Evolutionary conservation across 192 early-diverging fungal genomes (phyloP).

Genomic region (Backusella tuberculispora): DNA sequence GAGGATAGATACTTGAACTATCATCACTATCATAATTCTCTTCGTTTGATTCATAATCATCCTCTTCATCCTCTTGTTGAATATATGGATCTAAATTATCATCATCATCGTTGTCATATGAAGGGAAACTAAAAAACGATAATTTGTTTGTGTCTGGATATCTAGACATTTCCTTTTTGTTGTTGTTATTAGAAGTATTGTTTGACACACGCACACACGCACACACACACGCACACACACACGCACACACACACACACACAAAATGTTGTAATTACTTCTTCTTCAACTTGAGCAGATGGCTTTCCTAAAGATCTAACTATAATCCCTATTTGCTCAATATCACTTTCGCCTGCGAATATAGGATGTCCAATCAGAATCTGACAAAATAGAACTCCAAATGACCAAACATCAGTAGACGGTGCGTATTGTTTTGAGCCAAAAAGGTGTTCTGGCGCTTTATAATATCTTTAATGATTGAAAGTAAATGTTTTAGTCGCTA

Average conservation of each 20-base stretch:
- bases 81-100: not conserved
- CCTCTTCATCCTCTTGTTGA: not conserved
- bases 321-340: slow-evolving; percentile 24
- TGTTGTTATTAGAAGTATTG: not conserved
- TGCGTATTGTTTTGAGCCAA: slow-evolving; percentile 13
- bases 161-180: slow-evolving; percentile 18
- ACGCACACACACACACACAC: not conserved
- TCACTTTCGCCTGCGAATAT: slow-evolving; percentile 26
- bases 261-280: slow-evolving; percentile 1
- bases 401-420: slow-evolving; percentile 27
- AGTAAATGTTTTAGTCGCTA: not conserved
- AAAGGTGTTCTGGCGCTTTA: slow-evolving; percentile 28
- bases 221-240: not conserved
- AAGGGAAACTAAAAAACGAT: slow-evolving; percentile 5
- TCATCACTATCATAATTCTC: not conserved
- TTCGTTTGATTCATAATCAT: not conserved
- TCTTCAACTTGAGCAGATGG: slow-evolving; percentile 9
- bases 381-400: slow-evolving; percentile 11
- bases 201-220: not conserved
- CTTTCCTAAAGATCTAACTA: slow-evolving; percentile 9
- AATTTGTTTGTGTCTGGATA: slow-evolving; percentile 25
- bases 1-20: not conserved
- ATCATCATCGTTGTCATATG: not conserved
- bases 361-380: slow-evolving; percentile 14
- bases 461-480: slow-evolving; percentile 8